These are phyloP conservation scores for Chlamydomonas sp. DNA, from an alignment of 139 green algal species.

Conservation along the genomic window DNA sequence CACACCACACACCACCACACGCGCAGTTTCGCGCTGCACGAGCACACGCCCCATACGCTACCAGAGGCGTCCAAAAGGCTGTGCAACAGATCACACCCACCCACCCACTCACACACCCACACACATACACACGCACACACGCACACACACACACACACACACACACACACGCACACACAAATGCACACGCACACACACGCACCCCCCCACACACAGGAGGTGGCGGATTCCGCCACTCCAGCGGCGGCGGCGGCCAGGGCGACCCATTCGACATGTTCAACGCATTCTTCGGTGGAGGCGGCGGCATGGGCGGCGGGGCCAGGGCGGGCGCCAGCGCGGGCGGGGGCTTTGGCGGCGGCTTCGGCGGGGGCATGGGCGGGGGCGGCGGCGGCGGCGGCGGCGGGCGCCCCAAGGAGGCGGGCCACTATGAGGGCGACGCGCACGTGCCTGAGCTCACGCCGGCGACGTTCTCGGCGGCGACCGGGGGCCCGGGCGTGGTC, in stretches of 20 bases:
- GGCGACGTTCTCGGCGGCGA: constrained; percentile 45
- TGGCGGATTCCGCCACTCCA: too few relatives aligned
- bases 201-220: too few relatives aligned
- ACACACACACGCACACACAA: background rate
- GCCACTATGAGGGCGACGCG: constrained; percentile 45
- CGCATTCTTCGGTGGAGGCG: constrained; percentile 21
- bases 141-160: background rate
- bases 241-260: constrained; percentile 10
- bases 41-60: too few relatives aligned
- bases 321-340: constrained; percentile 12
- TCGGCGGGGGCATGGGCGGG: constrained; percentile 18
- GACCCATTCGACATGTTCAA: constrained; percentile 15
- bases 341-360: constrained; percentile 19
- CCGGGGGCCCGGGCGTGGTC: constrained; percentile 30
- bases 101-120: too few relatives aligned
- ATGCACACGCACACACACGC: background rate
- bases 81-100: too few relatives aligned
- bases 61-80: too few relatives aligned
- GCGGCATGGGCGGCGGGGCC: constrained; percentile 17
- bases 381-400: constrained; percentile 15
- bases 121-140: background rate
- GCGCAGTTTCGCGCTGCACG: too few relatives aligned
- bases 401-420: constrained; percentile 14
- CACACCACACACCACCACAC: too few relatives aligned
- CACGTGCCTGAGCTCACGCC: constrained; percentile 39